Evolutionary conservation across 1,139 yeast genomes (phyloP), one percentile per base, ranked within the genome.

Genomic region (Citeromyces hawaiiensis): DNA sequence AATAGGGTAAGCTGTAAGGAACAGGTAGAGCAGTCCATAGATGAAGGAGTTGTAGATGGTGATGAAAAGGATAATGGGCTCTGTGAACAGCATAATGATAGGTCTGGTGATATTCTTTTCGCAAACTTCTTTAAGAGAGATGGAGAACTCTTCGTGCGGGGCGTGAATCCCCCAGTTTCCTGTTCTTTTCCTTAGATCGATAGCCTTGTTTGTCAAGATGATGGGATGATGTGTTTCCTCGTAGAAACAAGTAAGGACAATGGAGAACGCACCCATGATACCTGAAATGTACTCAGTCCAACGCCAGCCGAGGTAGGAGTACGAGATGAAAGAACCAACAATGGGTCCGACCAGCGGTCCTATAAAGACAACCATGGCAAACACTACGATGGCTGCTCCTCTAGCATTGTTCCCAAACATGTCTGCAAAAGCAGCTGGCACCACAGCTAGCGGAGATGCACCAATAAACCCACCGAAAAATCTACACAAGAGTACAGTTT

Each of bases 91-190:
- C 85, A 85, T 77, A 18, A 55, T 55, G 16, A 83, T 40, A 4
- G 95, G 94, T 60, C 94, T 71, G 4, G 79, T 53, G 36, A 85
- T 56, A 49, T 80, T 83, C 52, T 79, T 81, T 48, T 79, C 76
- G 23, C 67, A 71, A 45, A 86, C 75, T 50, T 80, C 88, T 50
- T 66, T 67, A 36, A 83, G 43, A 31, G 76, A 66, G 38, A 83
- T 62, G 40, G 69, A 68, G 42, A 77, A 70, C 49, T 77, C 82
- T 54, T 85, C 94, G 52, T 81, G 91, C 4, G 93, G 79, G 19
- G 95, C 94, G 52, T 74, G 76, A 40, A 85, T 80, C 33, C 86
- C 86, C 94, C 94, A 83, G 55, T 71, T 76, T 30, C 75, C 73
- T 9, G 78, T 71, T 42, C 64, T 54, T 52, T 73, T 64, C 54